Base-by-base conservation (phyloP, 352 stramenopile species). In the Globisporangium carolinianum region DNA sequence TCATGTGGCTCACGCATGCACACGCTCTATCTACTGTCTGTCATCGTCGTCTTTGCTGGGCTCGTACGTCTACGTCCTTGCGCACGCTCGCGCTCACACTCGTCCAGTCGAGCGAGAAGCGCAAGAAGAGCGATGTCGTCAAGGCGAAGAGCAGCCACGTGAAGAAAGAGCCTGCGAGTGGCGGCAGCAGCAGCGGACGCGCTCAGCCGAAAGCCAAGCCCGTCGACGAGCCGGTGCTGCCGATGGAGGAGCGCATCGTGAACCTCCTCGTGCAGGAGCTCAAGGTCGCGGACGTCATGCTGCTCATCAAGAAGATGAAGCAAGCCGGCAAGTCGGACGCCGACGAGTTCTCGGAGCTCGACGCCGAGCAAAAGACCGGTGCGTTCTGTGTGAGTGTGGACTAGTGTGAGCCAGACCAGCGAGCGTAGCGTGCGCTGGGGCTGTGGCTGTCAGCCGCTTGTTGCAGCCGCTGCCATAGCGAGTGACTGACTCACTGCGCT, bases 221-320 rank as follows among this genome's bases (percentile, higher is more conserved):
- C 17, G 46, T 59, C 10, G 68, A 76, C 17, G 80, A 87, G 53
- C 79, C 79, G 18, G 55, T 76, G 49, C 65, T 95, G 43, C 83
- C 85, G 9, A 93, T 93, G 81, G 85, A 95, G 56, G 85, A 95
- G 51, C 76, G 83, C 18, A 95, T 95, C 58, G 80, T 91, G 68
- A 95, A 92, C 60, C 62, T 95, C 53, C 63, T 95, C 17, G 83
- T 93, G 51, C 81, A 83, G 0, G 85, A 93, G 43, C 75, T 95
- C 49, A 91, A 93, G 64, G 85, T 93, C 48, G 83, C 84, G 54
- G 85, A 95, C 62, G 81, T 95, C 56, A 91, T 95, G 77, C 68
- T 88, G 63, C 67, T 95, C 43, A 93, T 95, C 66, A 82, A 89
- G 60, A 95, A 95, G 66, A 93, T 95, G 85, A 91, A 89, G 48